These are phyloP conservation scores for Salvia splendens DNA, from an alignment of 257 asterid species.

Conservation along the genomic window DNA sequence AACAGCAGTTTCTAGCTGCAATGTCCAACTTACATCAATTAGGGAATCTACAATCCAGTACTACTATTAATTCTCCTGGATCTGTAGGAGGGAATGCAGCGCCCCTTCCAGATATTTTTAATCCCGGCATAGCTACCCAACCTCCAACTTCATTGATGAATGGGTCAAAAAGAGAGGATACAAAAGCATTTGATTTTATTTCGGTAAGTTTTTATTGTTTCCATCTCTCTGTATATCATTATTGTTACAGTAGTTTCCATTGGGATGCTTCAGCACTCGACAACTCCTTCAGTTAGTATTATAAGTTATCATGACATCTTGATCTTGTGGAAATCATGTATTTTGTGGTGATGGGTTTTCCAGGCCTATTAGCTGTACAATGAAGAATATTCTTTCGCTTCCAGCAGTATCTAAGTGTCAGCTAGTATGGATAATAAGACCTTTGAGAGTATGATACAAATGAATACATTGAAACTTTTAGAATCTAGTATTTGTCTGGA, in stretches of 20 bases:
- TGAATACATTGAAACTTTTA: not conserved
- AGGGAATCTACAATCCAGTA: slow-evolving; percentile 55
- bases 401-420: not conserved
- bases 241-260: not conserved
- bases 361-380: not conserved
- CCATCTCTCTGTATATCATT: slow-evolving; percentile 19
- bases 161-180: slow-evolving; percentile 74
- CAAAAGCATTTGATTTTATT: slow-evolving; percentile 90
- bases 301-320: not conserved
- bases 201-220: slow-evolving; percentile 56
- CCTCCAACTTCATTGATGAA: slow-evolving; percentile 81
- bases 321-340: slow-evolving; percentile 2
- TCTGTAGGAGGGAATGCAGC: slow-evolving; percentile 54
- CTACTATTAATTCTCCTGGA: slow-evolving; percentile 47
- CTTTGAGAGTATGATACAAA: not conserved
- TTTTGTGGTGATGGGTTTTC: not conserved
- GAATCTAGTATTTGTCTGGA: not conserved
- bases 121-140: slow-evolving; percentile 62
- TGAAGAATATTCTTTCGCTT: not conserved
- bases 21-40: slow-evolving; percentile 86
- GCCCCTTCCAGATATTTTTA: slow-evolving; percentile 83
- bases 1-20: slow-evolving; percentile 80
- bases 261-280: not conserved
- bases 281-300: slow-evolving; percentile 10
- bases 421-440: not conserved